Percentiles rank a stretch among this genome's conserved stretches.
phyloP scores from a whole-genome alignment of 768 basidiomycete genomes.

The Suillus brevipes region DNA sequence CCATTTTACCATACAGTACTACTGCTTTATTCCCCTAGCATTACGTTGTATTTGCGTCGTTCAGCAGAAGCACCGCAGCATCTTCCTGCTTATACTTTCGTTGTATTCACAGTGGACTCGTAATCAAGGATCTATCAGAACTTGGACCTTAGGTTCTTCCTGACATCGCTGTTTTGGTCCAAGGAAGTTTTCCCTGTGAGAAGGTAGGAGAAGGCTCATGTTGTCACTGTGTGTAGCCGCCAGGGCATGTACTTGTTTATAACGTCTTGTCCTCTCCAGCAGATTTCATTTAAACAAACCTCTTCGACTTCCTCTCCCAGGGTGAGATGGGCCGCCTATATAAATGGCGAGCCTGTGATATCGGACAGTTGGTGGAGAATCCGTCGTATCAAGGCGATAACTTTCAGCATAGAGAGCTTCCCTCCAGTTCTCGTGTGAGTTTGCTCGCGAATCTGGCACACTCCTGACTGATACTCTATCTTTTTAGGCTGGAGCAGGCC shows the following conservation, averaged over 20 bases:
- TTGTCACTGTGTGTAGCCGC: neutral
- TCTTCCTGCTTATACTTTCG: conserved; percentile 10
- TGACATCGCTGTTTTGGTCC: neutral
- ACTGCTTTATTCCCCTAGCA: conserved; percentile 29
- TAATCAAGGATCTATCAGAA: conserved; percentile 15
- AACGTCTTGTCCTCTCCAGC: neutral
- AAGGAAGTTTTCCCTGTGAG: neutral
- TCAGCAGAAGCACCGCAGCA: conserved; percentile 1
- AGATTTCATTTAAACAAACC: neutral
- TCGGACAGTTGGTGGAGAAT: neutral
- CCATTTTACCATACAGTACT: conserved; percentile 33
- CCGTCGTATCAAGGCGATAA: neutral
- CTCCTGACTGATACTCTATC: neutral
- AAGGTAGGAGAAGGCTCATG: neutral
- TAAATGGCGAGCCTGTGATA: neutral
- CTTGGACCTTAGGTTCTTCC: conserved; percentile 6
- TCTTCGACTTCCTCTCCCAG: neutral
- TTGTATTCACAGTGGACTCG: conserved; percentile 15
- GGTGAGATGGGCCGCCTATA: neutral
- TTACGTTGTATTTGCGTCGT: conserved; percentile 13
- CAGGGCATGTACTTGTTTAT: neutral
- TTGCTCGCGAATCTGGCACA: neutral
- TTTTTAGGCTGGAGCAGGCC: conserved; percentile 22
- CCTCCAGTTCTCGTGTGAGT: neutral
- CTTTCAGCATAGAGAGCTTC: neutral